phyloP scores from a whole-genome alignment of 1,284 basidiomycete genomes.

The Heterobasidion occidentale region DNA sequence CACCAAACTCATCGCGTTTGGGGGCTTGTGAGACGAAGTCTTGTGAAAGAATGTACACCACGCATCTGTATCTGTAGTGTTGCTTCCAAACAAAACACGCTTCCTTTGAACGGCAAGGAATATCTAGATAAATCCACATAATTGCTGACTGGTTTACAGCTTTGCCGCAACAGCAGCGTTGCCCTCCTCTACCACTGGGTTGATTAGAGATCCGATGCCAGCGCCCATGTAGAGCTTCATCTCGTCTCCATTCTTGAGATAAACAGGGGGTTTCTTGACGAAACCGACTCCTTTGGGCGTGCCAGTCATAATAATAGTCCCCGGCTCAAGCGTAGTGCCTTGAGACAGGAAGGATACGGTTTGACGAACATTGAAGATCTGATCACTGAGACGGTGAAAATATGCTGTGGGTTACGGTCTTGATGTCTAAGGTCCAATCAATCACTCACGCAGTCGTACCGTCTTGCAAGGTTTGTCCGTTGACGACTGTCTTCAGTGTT shows the following conservation, averaged over 20 bases:
- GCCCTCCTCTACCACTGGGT: slow-evolving; percentile 64
- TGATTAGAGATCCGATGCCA: slow-evolving; percentile 69
- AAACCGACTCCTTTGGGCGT: slow-evolving; percentile 77
- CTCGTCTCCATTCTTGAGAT: slow-evolving; percentile 71
- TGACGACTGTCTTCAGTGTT: slow-evolving; percentile 58
- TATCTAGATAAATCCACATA: not conserved
- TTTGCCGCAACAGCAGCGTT: slow-evolving; percentile 5
- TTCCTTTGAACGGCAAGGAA: not conserved
- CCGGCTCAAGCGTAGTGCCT: slow-evolving; percentile 79
- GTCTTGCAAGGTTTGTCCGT: slow-evolving; percentile 64
- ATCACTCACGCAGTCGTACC: slow-evolving; percentile 60
- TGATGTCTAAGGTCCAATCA: not conserved
- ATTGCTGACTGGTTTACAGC: slow-evolving; percentile 1
- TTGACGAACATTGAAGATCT: slow-evolving; percentile 66
- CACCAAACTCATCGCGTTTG: slow-evolving; percentile 74
- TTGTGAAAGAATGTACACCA: not conserved
- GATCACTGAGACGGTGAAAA: slow-evolving; percentile 38
- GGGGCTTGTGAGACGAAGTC: slow-evolving; percentile 36
- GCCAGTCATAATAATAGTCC: slow-evolving; percentile 77
- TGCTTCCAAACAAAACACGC: not conserved
- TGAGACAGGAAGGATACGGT: slow-evolving; percentile 78
- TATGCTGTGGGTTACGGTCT: not conserved
- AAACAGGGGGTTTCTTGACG: slow-evolving; percentile 60
- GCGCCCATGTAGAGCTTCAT: slow-evolving; percentile 57
- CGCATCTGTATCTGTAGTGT: not conserved